Conservation (phyloP, 176 grass and related monocot genomes). For the Metroxylon sagu region DNA sequence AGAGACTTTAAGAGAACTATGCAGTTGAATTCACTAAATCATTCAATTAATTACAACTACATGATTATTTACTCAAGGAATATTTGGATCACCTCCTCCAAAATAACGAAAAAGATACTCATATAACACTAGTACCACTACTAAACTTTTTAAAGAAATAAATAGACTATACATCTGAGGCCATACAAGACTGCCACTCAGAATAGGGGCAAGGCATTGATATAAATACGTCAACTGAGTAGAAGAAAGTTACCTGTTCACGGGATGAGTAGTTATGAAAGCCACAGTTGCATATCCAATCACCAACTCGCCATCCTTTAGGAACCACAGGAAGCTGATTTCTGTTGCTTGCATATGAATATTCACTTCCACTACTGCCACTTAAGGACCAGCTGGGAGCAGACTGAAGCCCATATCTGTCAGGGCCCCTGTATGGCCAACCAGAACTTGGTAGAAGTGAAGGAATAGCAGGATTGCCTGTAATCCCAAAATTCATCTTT, state of each 20-base stretch:
- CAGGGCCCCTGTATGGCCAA: slow-evolving; percentile 42
- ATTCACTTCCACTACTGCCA: slow-evolving; percentile 10
- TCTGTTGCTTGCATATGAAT: slow-evolving; percentile 15
- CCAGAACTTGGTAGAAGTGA: slow-evolving; percentile 44
- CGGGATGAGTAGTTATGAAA: slow-evolving; percentile 98
- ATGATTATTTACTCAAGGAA: too few species aligned
- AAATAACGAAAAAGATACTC: too few species aligned
- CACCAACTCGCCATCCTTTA: slow-evolving; percentile 83
- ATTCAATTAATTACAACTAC: too few species aligned
- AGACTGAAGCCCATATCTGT: slow-evolving; percentile 50
- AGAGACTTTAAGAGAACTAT: too few species aligned
- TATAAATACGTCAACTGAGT: too few species aligned
- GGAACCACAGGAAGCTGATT: slow-evolving; percentile 47
- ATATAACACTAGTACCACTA: too few species aligned
- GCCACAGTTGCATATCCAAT: slow-evolving; percentile 94
- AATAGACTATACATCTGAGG: too few species aligned
- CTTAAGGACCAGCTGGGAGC: slow-evolving; percentile 40
- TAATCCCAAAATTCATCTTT: slow-evolving; percentile 59
- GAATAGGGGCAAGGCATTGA: too few species aligned
- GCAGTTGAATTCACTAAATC: too few species aligned
- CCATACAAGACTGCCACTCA: too few species aligned
- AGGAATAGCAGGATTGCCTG: slow-evolving; percentile 49
- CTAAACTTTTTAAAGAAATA: too few species aligned
- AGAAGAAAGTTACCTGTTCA: slow-evolving; percentile 40
- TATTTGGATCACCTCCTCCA: too few species aligned